Base-by-base conservation (phyloP, 352 stramenopile genomes). In the Blastocystis sp. region DNA sequence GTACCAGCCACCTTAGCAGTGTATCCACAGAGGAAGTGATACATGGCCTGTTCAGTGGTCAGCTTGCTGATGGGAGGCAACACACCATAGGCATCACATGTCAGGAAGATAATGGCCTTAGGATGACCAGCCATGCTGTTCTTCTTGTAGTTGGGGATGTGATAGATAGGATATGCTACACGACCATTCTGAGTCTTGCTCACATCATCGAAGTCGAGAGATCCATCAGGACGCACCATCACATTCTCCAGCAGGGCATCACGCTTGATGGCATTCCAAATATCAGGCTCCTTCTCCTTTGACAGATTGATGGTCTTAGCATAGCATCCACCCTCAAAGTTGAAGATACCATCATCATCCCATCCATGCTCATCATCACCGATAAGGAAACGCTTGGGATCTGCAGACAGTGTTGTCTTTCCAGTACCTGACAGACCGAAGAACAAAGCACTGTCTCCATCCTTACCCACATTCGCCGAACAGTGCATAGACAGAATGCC, bases 321-420 rank as follows among this genome's bases (percentile, higher is more conserved):
- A 91, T 99, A 99, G 93, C 97, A 99, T 42, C 97, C 97, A 90
- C 97, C 97, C 91, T 99, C 97, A 91, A 99, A 98, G 93, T 99
- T 99, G 92, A 98, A 99, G 76, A 99, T 94, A 53, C 96, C 97
- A 73, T 94, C 92, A 82, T 90, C 94, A 90, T 98, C 95, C 96
- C 96, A 98, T 79, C 96, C 96, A 92, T 99, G 96, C 91, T 98
- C 97, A 90, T 98, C 95, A 90, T 98, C 96, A 73, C 96, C 96
- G 90, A 98, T 98, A 68, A 98, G 93, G 81, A 94, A 92, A 51
- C 94, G 93, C 90, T 94, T 94, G 3, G 94, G 94, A 91, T 96
- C 94, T 53, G 94, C 93, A 80, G 92, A 95, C 19, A 96, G 90
- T 70, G 94, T 96, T 64, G 94, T 96, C 91, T 96, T 96, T 73